phyloP scores from a whole-genome alignment of 768 basidiomycete genomes.

The Phylloporus rhodoxanthus region DNA sequence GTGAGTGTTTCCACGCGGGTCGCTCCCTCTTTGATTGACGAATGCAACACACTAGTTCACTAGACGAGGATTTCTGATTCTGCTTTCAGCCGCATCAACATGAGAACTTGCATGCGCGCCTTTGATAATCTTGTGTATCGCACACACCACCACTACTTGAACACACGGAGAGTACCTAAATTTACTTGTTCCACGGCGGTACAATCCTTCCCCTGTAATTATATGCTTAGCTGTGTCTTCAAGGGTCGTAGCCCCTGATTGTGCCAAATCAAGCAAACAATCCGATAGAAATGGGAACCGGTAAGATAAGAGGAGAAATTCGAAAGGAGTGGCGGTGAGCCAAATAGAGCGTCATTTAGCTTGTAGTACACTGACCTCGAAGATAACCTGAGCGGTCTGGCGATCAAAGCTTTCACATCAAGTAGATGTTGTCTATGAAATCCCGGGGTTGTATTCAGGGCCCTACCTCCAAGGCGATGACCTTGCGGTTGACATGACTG shows the following conservation, averaged over 20 bases:
- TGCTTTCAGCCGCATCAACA: background rate
- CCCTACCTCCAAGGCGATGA: constrained; percentile 13
- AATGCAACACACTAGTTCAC: constrained; percentile 2
- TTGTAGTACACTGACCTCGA: background rate
- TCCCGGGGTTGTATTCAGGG: background rate
- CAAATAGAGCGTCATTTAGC: background rate
- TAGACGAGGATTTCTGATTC: constrained; percentile 18
- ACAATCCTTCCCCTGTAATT: too few relatives aligned
- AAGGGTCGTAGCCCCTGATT: too few relatives aligned
- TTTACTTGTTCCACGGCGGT: too few relatives aligned
- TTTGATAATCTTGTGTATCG: background rate
- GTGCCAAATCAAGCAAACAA: too few relatives aligned
- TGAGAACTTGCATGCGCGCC: background rate
- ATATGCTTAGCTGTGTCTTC: too few relatives aligned
- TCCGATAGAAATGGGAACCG: too few relatives aligned
- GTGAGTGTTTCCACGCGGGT: constrained; percentile 25
- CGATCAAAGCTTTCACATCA: background rate
- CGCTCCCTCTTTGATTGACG: background rate
- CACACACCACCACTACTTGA: too few relatives aligned
- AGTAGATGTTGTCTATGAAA: background rate
- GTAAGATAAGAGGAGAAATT: too few relatives aligned
- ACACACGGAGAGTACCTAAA: too few relatives aligned
- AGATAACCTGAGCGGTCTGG: background rate
- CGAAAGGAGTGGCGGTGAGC: too few relatives aligned
- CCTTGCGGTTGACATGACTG: constrained; percentile 56